Evolutionary conservation across 2,329 filamentous ascomycete species (phyloP).

Genomic region (Hawksworthiomyces lignivorus): DNA sequence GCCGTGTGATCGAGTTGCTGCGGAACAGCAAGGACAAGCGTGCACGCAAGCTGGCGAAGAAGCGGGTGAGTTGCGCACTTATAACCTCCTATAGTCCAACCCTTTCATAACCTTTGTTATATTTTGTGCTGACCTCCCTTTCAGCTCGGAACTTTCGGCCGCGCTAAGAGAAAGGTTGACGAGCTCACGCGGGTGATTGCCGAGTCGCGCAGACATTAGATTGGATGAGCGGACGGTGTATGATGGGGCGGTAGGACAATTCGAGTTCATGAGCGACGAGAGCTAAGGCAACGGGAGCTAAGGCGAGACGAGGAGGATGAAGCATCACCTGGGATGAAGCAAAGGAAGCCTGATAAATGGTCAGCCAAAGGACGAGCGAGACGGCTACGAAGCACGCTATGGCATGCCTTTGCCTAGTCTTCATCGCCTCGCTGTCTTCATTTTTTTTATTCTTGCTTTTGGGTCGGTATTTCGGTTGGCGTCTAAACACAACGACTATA

Average conservation of each 20-base stretch:
- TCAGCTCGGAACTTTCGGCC: constrained; percentile 94
- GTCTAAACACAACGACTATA: constrained; percentile 7
- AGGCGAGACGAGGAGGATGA: not conserved
- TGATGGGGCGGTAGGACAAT: too few relatives aligned
- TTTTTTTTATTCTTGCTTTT: constrained; percentile 8
- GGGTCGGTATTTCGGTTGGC: constrained; percentile 18
- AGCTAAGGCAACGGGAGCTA: too few relatives aligned
- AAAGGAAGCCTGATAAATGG: too few relatives aligned
- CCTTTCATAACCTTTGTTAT: too few relatives aligned
- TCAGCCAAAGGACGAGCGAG: constrained; percentile 10
- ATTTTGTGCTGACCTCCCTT: constrained; percentile 2
- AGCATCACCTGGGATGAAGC: too few relatives aligned
- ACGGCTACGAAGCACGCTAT: not conserved
- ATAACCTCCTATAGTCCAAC: not conserved
- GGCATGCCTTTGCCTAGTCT: not conserved
- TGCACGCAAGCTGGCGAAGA: constrained; percentile 98
- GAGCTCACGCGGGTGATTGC: constrained; percentile 97
- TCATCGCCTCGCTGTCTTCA: not conserved
- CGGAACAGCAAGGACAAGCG: constrained; percentile 99
- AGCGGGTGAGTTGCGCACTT: constrained; percentile 61
- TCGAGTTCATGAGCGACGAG: too few relatives aligned
- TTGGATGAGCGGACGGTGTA: constrained; percentile 1
- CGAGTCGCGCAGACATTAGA: constrained; percentile 73
- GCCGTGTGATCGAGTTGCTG: constrained; percentile 97
- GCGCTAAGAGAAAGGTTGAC: constrained; percentile 99